Base-by-base conservation (phyloP, 164 flowering plant species). In the Vitis rotundifolia region DNA sequence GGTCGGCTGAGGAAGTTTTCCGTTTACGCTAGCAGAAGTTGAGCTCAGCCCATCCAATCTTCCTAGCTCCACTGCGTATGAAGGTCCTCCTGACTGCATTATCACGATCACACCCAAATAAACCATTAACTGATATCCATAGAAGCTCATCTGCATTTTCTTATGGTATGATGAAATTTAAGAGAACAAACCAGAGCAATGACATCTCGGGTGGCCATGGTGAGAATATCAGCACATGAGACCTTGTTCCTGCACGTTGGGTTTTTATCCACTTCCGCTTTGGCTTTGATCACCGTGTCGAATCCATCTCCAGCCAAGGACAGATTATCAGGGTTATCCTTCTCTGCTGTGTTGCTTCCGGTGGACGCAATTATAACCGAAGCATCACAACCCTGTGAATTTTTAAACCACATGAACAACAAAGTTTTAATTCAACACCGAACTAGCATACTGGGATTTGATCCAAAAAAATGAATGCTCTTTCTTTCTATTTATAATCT, bases 281-380 rank as follows among this genome's bases (percentile, higher is more conserved):
- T 94, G 51, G 97, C 98, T 74, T 89, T 89, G 79, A 91, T 84
- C 65, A 94, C 94, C 0, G 93, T 89, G 79, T 92, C 97, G 57
- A 94, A 92, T 57, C 97, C 98, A 53, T 94, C 96, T 61, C 97
- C 97, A 19, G 96, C 94, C 31, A 92, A 61, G 1, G 98, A 90
- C 19, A 89, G 69, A 56, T 94, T 89, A 49, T 89, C 97, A 0
- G 89, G 83, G 64, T 88, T 80, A 69, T 94, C 98, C 72, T 86
- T 92, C 86, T 94, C 98, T 0, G 97, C 97, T 37, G 49, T 79
- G 78, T 86, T 89, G 68, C 5, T 76, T 1, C 63, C 61, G 0
- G 84, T 76, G 0, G 97, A 90, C 22, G 80, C 77, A 15, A 92
- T 53, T 1, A 94, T 69, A 1, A 88, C 78, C 44, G 97, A 94